Base-by-base conservation (phyloP, 1,284 basidiomycete species). In the Cutaneotrichosporon sp. region DNA sequence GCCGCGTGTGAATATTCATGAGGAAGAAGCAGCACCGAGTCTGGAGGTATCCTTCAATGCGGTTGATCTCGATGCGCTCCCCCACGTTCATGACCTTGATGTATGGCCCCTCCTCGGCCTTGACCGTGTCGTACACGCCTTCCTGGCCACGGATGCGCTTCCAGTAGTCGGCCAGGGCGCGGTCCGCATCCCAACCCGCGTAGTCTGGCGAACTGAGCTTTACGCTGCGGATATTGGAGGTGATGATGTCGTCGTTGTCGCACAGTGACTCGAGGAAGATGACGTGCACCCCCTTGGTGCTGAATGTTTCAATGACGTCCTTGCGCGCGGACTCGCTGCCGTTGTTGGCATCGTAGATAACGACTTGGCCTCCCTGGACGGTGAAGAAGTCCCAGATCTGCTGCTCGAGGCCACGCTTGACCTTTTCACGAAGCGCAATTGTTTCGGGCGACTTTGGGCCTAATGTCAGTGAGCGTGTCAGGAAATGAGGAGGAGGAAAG, bases 311-410 rank as follows among this genome's bases (percentile, higher is more conserved):
- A 3, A 89, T 88, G 42, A 97, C 81, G 18, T 82, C 83, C 67
- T 89, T 86, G 58, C 97, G 84, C 42, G 85, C 85, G 51, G 83
- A 84, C 55, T 84, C 83, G 11, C 87, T 88, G 1, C 93, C 92
- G 74, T 99, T 98, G 78, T 99, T 99, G n/a, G 97, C 97, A 77
- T 99, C 97, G 82, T 98, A 99, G 66, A 99, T 95, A 38, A 96
- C 92, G 18, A 99, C 95, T 78, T 99, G 96, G 0, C 95, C 95
- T 4, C 83, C 81, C 57, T 84, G 81, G 1, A 83, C 83, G 68
- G 87, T 85, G 82, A 97, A 99, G 80, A 91, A 97, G 66, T 93
- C 88, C 86, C 88, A 89, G 52, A 99, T 93, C 60, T 89, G 84
- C 74, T 90, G 85, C 80, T 98, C 93, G 70, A 97, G 90, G 18